phyloP scores from a whole-genome alignment of 768 basidiomycete species.

The Podaxis mareebaensis region DNA sequence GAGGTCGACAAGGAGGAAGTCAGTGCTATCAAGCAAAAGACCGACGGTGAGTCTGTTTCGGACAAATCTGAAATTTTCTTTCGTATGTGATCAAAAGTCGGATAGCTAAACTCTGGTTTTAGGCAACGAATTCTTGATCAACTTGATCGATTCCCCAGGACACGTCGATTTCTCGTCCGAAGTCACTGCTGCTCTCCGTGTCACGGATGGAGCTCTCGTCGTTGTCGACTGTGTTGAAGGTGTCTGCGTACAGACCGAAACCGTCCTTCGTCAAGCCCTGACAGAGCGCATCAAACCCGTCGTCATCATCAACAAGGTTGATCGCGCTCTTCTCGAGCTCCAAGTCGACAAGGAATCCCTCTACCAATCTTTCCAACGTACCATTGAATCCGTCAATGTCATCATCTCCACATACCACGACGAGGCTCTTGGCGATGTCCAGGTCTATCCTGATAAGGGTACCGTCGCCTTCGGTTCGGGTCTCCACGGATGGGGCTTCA shows the following conservation, averaged over 20 bases:
- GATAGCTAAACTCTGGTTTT: slow-evolving; percentile 17
- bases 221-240: slow-evolving; percentile 99
- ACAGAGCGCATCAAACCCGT: slow-evolving; percentile 99
- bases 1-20: slow-evolving; percentile 91
- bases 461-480: slow-evolving; percentile 99
- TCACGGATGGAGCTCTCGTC: slow-evolving; percentile 98
- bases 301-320: slow-evolving; percentile 99
- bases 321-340: slow-evolving; percentile 97
- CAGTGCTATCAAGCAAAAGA: slow-evolving; percentile 88
- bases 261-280: slow-evolving; percentile 95
- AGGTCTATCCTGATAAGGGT: slow-evolving; percentile 98
- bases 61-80: slow-evolving; percentile 9
- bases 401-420: slow-evolving; percentile 98
- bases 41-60: slow-evolving; percentile 59
- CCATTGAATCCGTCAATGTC: slow-evolving; percentile 97
- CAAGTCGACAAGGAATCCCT: slow-evolving; percentile 97
- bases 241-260: slow-evolving; percentile 99
- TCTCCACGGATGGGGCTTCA: slow-evolving; percentile 99
- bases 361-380: slow-evolving; percentile 97
- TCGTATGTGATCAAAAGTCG: slow-evolving; percentile 6
- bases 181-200: slow-evolving; percentile 99
- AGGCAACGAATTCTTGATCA: slow-evolving; percentile 98
- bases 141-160: slow-evolving; percentile 99
- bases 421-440: slow-evolving; percentile 91
- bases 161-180: slow-evolving; percentile 99